phyloP scores from a whole-genome alignment of 2,329 filamentous ascomycete genomes.

The Fusarium longipes region DNA sequence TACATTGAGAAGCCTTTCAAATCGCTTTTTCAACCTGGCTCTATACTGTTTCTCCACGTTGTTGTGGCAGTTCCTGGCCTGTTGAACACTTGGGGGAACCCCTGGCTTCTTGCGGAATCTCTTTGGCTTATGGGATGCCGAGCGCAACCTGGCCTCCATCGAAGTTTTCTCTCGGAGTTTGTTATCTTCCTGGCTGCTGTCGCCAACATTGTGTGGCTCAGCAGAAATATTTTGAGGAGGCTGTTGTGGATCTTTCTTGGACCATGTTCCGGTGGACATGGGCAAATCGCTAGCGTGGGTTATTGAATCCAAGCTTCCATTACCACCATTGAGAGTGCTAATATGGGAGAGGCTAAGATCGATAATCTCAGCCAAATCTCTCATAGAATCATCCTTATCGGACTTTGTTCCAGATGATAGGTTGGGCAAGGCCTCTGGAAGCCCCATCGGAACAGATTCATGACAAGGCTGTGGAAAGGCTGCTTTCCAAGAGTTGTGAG shows the following conservation, averaged over 20 bases:
- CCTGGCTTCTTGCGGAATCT: background rate
- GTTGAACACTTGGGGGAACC: background rate
- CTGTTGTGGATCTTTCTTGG: background rate
- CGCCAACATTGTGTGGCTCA: background rate
- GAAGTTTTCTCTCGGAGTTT: rapidly evolving
- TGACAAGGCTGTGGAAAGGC: background rate
- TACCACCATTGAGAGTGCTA: background rate
- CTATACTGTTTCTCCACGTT: background rate
- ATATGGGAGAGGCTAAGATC: background rate
- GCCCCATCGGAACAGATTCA: rapidly evolving
- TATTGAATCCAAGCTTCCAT: background rate
- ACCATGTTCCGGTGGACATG: background rate
- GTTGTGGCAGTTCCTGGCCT: background rate
- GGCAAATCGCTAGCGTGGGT: background rate
- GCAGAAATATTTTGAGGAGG: background rate
- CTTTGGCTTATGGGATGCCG: background rate
- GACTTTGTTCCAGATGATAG: background rate
- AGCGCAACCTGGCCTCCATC: background rate
- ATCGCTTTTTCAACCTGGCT: background rate
- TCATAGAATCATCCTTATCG: background rate
- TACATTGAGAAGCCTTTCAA: background rate
- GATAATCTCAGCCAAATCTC: rapidly evolving
- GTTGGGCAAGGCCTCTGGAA: background rate
- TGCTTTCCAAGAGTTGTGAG: background rate
- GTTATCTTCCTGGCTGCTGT: background rate